Evolutionary conservation across 2,329 filamentous ascomycete species (phyloP).

Genomic region (Monosporascus sp.): DNA sequence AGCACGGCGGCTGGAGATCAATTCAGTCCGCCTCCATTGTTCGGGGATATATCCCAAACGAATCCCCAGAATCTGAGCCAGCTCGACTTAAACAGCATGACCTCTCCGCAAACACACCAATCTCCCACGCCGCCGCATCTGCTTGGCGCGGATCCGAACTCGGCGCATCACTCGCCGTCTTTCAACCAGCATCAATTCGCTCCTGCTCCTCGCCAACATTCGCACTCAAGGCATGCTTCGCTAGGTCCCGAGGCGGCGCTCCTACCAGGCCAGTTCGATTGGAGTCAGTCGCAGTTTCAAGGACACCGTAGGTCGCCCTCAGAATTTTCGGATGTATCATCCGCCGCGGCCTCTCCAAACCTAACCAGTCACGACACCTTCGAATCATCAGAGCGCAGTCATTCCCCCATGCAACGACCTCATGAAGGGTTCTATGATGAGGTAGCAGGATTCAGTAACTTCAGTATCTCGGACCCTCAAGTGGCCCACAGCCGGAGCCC

Average conservation of each 20-base stretch:
- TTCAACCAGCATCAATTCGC: constrained; percentile 54
- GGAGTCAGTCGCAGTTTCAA: constrained; percentile 61
- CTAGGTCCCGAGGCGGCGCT: constrained; percentile 53
- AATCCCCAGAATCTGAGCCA: constrained; percentile 35
- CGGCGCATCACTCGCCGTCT: constrained; percentile 51
- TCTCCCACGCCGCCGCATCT: constrained; percentile 53
- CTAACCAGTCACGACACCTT: constrained; percentile 73
- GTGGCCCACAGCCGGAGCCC: constrained; percentile 74
- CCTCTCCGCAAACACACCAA: constrained; percentile 50
- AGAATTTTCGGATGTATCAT: constrained; percentile 90
- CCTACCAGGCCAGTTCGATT: constrained; percentile 50
- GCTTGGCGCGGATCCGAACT: constrained; percentile 45
- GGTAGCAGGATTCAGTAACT: constrained; percentile 70
- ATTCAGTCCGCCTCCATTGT: constrained; percentile 54
- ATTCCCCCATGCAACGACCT: constrained; percentile 75
- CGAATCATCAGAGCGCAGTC: constrained; percentile 63
- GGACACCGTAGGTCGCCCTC: constrained; percentile 80
- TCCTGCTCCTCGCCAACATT: constrained; percentile 42
- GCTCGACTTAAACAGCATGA: constrained; percentile 48
- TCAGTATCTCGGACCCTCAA: constrained; percentile 70
- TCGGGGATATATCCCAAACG: constrained; percentile 44
- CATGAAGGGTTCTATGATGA: constrained; percentile 74
- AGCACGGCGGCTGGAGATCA: constrained; percentile 43
- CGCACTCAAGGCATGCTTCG: constrained; percentile 53
- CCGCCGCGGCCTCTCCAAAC: constrained; percentile 78